Evolutionary conservation across 2,329 filamentous ascomycete genomes (phyloP), one percentile per base, ranked within the genome.

Genomic region (Diaporthe ampelina): DNA sequence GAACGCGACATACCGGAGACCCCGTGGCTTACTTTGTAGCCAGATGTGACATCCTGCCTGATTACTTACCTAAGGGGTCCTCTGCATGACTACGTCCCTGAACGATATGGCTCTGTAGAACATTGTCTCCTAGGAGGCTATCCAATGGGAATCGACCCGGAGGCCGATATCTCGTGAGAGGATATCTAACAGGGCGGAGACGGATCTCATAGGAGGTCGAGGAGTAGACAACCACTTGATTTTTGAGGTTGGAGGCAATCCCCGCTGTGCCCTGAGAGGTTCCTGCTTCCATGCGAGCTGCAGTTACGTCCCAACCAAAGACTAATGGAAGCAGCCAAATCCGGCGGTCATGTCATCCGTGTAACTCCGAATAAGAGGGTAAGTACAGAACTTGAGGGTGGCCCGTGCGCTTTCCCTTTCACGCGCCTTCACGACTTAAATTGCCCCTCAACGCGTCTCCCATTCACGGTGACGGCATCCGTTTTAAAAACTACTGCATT

Each of bases 381-480:
- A 37, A 4, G 21, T 17, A 50, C 10, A 6, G 37, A 24, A 40
- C 29, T 52, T 52, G 11, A 17, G n/a, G 2, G 35, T 72, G 70
- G 70, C 29, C 70, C 57, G 70, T 72, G 70, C 63, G n/a, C 35
- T 21, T 56, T 4, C 57, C 57, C 43, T 43, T 43, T 2, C 45
- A 72, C 70, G 48, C 57, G 70, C 45, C 56, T 45, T 40, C n/a
- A 56, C 10, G 57, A 54, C 29, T 45, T 50, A 21, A 59, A 26
- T 58, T 70, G 67, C 52, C 50, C 57, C 70, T 63, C 45, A 63
- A 63, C 70, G 70, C 70, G 70, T 63, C 57, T 63, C 48, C 57
- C 48, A 15, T 19, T 10, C n/a, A 43, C n/a, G 3, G 19, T 43
- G 6, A 9, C 29, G 35, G 26, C 11, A 17, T 19, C 32, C 45